A percentile compares a stretch with the other conserved stretches of the same genome.
Conservation (phyloP, 352 stramenopile species). For the Aphanomyces astaci region DNA sequence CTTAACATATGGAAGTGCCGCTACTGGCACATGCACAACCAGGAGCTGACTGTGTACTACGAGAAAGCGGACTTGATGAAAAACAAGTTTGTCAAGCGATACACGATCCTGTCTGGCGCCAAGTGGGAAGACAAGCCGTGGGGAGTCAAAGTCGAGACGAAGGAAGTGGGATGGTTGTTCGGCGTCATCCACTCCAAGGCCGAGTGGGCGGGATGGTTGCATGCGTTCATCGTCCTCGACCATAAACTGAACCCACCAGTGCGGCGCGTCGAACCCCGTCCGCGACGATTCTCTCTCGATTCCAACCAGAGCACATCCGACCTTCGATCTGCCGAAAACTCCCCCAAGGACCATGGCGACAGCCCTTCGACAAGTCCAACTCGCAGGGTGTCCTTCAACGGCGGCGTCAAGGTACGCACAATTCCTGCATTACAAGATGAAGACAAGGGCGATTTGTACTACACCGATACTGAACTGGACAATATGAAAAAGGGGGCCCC, state of each 20-base stretch:
- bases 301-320: neutral
- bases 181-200: constrained; percentile 12
- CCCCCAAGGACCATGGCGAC: neutral
- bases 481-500: neutral
- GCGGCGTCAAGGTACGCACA: constrained; percentile 8
- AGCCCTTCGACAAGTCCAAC: neutral
- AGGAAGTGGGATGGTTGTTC: constrained; percentile 15
- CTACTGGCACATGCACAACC: constrained; percentile 14
- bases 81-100: constrained; percentile 1
- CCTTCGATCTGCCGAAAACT: neutral
- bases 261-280: neutral
- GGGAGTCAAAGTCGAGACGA: constrained; percentile 19
- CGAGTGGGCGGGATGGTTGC: constrained; percentile 19
- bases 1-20: constrained; percentile 16
- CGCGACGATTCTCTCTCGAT: neutral
- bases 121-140: constrained; percentile 15
- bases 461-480: constrained; percentile 15
- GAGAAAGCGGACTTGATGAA: neutral
- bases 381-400: constrained; percentile 8
- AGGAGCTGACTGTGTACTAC: neutral
- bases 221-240: constrained; percentile 13
- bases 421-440: constrained; percentile 18
- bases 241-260: neutral
- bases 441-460: constrained; percentile 13
- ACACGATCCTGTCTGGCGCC: constrained; percentile 17